Evolutionary conservation across 257 asterid species (phyloP).

Genomic region (Solanum chmielewskii): DNA sequence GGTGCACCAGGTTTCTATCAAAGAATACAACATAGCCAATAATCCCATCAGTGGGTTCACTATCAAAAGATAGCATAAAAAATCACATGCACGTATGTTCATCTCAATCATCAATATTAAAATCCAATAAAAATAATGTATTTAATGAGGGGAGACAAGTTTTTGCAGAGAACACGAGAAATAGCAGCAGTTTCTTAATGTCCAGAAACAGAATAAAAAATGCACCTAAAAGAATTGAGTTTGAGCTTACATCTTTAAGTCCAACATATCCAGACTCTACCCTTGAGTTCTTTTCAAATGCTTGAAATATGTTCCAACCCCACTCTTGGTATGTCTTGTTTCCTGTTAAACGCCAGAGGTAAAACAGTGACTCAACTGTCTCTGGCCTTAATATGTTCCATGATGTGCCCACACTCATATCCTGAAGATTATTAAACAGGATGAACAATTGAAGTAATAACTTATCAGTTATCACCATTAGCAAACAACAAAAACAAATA

Average conservation of each 20-base stretch:
- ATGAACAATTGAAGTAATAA: not conserved
- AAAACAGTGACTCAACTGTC: slow-evolving; percentile 96
- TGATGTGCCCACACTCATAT: slow-evolving; percentile 96
- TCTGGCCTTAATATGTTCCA: slow-evolving; percentile 99
- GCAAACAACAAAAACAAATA: not conserved
- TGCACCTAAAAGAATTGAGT: not conserved
- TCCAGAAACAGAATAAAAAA: not conserved
- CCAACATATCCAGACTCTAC: slow-evolving; percentile 92
- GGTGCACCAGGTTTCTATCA: not conserved
- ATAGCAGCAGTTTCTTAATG: not conserved
- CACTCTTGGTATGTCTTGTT: slow-evolving; percentile 96
- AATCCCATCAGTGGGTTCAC: not conserved
- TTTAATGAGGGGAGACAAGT: not conserved
- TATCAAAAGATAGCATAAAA: not conserved
- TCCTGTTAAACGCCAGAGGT: slow-evolving; percentile 98
- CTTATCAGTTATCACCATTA: not conserved
- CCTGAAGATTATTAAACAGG: slow-evolving; percentile 32
- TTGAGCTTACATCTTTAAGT: slow-evolving; percentile 75
- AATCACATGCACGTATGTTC: not conserved
- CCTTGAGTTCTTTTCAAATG: slow-evolving; percentile 95
- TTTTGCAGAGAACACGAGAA: not conserved
- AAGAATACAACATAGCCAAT: not conserved
- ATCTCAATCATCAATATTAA: not conserved
- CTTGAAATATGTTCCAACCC: slow-evolving; percentile 99
- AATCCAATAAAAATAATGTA: not conserved